These are phyloP conservation scores for Umbelopsis sp. DNA, from an alignment of 192 early-diverging fungal species.

Conservation along the genomic window DNA sequence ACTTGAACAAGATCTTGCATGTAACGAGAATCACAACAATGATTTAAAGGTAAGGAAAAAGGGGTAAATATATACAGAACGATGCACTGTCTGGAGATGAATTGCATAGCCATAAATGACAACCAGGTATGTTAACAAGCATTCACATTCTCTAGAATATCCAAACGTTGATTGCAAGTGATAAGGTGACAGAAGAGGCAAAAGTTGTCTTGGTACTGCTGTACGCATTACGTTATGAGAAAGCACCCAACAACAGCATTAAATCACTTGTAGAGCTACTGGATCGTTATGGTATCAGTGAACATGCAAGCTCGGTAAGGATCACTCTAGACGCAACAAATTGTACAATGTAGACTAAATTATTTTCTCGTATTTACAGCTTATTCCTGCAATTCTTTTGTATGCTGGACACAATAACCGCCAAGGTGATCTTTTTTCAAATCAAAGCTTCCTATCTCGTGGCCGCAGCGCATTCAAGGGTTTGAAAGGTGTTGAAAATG, in stretches of 20 bases:
- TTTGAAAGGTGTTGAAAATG: slow-evolving; percentile 96
- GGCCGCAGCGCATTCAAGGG: slow-evolving; percentile 93
- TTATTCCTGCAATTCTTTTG: slow-evolving; percentile 70
- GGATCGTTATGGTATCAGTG: slow-evolving; percentile 68
- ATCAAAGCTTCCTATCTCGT: slow-evolving; percentile 81
- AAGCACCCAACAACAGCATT: slow-evolving; percentile 70
- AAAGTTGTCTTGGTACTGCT: slow-evolving; percentile 82
- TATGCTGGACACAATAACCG: slow-evolving; percentile 80
- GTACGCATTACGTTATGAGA: slow-evolving; percentile 94
- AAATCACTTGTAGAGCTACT: slow-evolving; percentile 75
- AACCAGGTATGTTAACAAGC: neutral
- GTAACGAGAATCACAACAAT: slow-evolving; percentile 78
- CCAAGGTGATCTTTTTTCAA: slow-evolving; percentile 88
- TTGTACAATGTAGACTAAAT: neutral
- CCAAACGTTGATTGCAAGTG: slow-evolving; percentile 69
- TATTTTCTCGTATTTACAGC: slow-evolving; percentile 32
- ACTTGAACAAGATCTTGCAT: slow-evolving; percentile 93
- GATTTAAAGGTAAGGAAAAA: slow-evolving; percentile 73
- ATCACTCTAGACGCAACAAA: no score
- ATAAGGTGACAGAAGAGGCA: slow-evolving; percentile 67
- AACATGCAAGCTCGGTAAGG: slow-evolving; percentile 70
- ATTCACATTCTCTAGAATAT: slow-evolving; percentile 46
- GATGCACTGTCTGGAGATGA: neutral
- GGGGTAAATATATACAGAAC: neutral
- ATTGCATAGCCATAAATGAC: no score